These are phyloP conservation scores for Hymenoscyphus fructigenus DNA, from an alignment of 2,329 filamentous ascomycete species.

Conservation along the genomic window DNA sequence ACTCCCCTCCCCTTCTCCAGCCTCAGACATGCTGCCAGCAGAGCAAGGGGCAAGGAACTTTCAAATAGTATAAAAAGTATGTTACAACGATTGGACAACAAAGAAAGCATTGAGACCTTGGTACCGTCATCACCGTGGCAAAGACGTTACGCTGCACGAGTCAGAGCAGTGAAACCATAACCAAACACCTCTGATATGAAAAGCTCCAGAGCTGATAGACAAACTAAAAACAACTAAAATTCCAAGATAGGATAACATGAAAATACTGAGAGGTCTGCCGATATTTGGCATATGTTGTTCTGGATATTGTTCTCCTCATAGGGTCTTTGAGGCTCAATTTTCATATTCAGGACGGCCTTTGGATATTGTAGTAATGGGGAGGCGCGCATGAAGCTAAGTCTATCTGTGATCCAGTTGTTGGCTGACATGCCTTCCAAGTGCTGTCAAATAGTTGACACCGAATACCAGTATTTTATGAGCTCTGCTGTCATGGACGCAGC, in stretches of 20 bases:
- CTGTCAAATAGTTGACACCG: neutral
- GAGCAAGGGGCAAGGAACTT: neutral
- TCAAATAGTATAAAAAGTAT: neutral
- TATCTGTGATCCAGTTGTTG: neutral
- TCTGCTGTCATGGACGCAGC: too few species aligned
- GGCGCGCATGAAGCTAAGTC: neutral
- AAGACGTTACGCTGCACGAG: neutral
- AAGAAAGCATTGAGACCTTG: neutral
- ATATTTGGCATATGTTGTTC: neutral
- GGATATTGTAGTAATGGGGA: neutral
- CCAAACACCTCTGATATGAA: neutral
- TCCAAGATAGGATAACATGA: neutral
- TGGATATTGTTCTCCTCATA: neutral
- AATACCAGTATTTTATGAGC: neutral
- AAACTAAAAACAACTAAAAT: too few species aligned
- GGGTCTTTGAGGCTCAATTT: neutral
- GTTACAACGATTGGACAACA: neutral
- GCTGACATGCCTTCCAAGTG: slow-evolving; percentile 1
- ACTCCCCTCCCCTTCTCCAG: neutral
- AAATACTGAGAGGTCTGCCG: neutral
- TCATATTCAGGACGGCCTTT: neutral
- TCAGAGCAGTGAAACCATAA: slow-evolving; percentile 4
- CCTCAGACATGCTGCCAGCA: neutral
- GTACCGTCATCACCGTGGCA: neutral
- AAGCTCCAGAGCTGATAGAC: neutral